A percentile compares a stretch with the other conserved stretches of the same genome.
These are phyloP conservation scores for Aspergillus ochraceus DNA, from an alignment of 2,329 filamentous ascomycete species.

Conservation along the genomic window DNA sequence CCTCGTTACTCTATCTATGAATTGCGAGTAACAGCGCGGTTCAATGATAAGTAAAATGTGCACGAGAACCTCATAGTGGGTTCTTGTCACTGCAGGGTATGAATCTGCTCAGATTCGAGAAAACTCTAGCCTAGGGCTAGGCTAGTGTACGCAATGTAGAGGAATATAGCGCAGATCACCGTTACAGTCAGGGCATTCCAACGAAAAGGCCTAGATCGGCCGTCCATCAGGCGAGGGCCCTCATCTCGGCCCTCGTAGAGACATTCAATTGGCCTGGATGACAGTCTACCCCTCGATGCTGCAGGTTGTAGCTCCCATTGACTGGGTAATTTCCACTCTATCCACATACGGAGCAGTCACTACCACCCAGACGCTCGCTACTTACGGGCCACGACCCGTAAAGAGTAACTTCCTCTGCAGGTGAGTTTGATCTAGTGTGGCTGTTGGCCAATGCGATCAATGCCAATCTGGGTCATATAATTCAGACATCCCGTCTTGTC, in stretches of 20 bases:
- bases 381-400: no score
- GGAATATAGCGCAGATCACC: not conserved
- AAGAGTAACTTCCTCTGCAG: not conserved
- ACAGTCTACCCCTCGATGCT: not conserved
- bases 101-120: not conserved
- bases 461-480: not conserved
- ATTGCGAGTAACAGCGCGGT: no score
- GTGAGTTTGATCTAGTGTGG: not conserved
- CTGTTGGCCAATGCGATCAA: not conserved
- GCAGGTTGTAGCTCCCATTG: not conserved
- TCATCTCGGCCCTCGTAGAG: not conserved
- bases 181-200: not conserved
- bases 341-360: not conserved
- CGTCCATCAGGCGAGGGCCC: not conserved
- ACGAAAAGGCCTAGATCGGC: not conserved
- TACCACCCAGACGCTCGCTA: not conserved
- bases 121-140: not conserved
- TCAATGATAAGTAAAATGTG: no score
- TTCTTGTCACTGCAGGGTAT: not conserved
- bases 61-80: no score
- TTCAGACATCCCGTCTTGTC: not conserved
- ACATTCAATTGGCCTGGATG: not conserved
- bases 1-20: no score
- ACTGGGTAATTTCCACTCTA: not conserved
- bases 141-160: not conserved